Base-by-base conservation (phyloP, 2,329 filamentous ascomycete species). In the Periconia digitata region DNA sequence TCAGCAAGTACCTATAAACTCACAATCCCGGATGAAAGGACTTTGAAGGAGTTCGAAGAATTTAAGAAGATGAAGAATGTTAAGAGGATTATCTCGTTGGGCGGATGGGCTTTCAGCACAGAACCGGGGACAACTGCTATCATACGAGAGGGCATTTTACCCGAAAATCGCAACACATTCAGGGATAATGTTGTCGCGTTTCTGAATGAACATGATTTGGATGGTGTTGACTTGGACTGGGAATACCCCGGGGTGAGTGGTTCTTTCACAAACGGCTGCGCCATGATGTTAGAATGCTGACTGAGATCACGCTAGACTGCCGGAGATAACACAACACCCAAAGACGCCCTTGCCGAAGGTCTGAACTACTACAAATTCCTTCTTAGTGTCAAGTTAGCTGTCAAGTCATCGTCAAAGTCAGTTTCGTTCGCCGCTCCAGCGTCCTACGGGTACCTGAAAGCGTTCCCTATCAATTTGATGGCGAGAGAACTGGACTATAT, bases 211-310 rank as follows among this genome's bases (percentile, higher is more conserved):
- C 3, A 70, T 15, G 40, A 48, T 17, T 46, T 69, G 1, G 64
- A 70, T 43, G 70, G 69, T 1, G 43, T 78, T 8, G 75, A 78
- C 38, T 58, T 77, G 36, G 75, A 78, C 53, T 80, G 76, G 77
- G 76, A 77, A 46, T 78, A 78, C 20, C 58, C 54, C 10, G 53
- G 51, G 22, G 55, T 40, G 38, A 44, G 40, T 47, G 20, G 21
- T 29, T 39, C 15, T 21, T 13, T n/a, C n/a, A n/a, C n/a, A n/a
- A n/a, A n/a, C n/a, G n/a, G n/a, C n/a, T n/a, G n/a, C n/a, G 35
- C 8, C 29, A 34, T n/a, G 29, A n/a, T 34, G 8, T 34, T n/a
- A n/a, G 21, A 3, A 37, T 8, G 10, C 8, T 37, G 35, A 37
- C n/a, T n/a, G 35, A 18, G 21, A n/a, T n/a, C n/a, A n/a, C n/a